Evolutionary conservation across 768 basidiomycete species (phyloP), one percentile per base, ranked within the genome.

Genomic region (Agaricus sinodeliciosus): DNA sequence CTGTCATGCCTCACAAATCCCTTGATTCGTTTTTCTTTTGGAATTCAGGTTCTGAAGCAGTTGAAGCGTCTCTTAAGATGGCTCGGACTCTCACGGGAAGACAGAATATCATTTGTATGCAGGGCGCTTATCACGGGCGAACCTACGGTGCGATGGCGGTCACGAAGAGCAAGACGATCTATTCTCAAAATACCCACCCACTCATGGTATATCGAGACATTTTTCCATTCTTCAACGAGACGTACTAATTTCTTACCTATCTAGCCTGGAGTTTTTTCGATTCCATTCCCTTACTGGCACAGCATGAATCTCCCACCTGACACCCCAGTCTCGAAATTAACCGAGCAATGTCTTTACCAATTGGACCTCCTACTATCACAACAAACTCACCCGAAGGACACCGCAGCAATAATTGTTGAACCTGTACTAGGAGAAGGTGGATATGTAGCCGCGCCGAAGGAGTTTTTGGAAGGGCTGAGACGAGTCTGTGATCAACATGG

Each of bases 11-110:
- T 2, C 72, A 94, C 69, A 77, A 84, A 0, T 94, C 92, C 1
- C 77, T 98, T 28, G 88, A 95, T 66, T 90, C 90, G 22, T 97
- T 97, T 78, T 96, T 94, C 79, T 91, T 96, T 70, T 91, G 89
- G 88, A 97, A 91, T 72, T 94, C 93, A 2, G 95, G 95, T 2
- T 85, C 91, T 0, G 95, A 98, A 67, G 95, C 94, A 1, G 78
- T 93, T 41, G 94, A 96, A 69, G 90, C 84, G 0, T 78, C 92
- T 2, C 69, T 98, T 57, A 97, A 96, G 71, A 83, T 97, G 72
- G 87, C 90, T 3, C 80, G 94, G 31, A 63, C 67, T 22, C 71
- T 84, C 31, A 97, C 94, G 1, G 82, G 85, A 27, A 76, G 80
- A 57, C 91, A 92, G 65, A 93, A 95, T 64, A 79, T 98, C 55